A percentile compares a stretch with the other conserved stretches of the same genome.
Evolutionary conservation across 2,329 filamentous ascomycete genomes (phyloP).

Genomic region (Neodidymelliopsis sp.): DNA sequence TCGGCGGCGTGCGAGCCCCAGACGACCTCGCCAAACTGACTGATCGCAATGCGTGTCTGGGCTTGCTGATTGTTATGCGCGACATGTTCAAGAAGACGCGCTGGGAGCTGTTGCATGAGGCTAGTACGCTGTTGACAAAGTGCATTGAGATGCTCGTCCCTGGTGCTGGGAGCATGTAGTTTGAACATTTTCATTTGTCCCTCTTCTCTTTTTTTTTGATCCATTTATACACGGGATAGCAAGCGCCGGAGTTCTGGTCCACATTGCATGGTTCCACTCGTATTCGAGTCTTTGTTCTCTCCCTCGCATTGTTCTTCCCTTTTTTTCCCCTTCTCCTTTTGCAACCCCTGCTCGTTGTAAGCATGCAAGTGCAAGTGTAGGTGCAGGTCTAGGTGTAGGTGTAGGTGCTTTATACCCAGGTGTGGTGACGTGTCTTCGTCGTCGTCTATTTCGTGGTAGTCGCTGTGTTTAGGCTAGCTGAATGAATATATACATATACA

Average conservation of each 20-base stretch:
- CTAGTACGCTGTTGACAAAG: constrained; percentile 78
- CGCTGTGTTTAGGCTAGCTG: no score
- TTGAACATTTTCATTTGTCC: neutral
- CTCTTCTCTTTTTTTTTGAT: neutral
- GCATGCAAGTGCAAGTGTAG: no score
- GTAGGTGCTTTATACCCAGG: neutral
- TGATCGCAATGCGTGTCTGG: constrained; percentile 83
- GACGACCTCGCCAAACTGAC: constrained; percentile 76
- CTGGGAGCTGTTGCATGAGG: constrained; percentile 93
- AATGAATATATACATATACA: no score
- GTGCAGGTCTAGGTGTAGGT: no score
- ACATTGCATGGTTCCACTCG: no score
- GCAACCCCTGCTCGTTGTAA: no score
- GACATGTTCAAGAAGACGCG: constrained; percentile 82
- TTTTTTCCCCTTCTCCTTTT: no score
- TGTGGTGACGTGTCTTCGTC: neutral
- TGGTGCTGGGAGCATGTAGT: constrained; percentile 22
- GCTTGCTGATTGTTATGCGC: constrained; percentile 80
- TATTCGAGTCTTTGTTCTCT: no score
- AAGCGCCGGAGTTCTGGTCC: neutral
- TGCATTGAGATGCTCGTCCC: constrained; percentile 71
- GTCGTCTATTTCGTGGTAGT: no score
- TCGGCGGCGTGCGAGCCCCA: constrained; percentile 75
- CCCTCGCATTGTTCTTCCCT: no score
- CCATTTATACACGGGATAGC: neutral